Conservation (phyloP, 148 eudicot genomes). For the Gaultheria prostrata region DNA sequence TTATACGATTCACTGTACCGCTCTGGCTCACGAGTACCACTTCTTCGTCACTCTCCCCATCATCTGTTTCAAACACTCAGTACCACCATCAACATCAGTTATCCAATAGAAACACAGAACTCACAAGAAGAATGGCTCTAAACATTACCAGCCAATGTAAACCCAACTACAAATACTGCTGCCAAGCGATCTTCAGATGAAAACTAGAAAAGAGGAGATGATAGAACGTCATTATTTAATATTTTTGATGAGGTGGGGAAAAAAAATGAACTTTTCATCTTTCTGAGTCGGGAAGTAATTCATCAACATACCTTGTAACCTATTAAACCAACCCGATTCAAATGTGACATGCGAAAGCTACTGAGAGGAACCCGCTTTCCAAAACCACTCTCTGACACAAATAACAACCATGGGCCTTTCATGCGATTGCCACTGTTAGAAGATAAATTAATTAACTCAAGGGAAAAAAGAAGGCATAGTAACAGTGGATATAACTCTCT, state of each 20-base stretch:
- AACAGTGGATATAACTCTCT: neutral
- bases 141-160: slow-evolving; percentile 67
- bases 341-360: slow-evolving; percentile 59
- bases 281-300: neutral
- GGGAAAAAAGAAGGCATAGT: neutral
- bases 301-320: slow-evolving; percentile 74
- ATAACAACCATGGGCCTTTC: slow-evolving; percentile 85
- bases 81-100: neutral
- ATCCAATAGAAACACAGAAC: neutral
- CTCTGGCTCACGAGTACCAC: slow-evolving; percentile 92
- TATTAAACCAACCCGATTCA: slow-evolving; percentile 78
- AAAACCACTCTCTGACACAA: slow-evolving; percentile 82
- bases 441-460: slow-evolving; percentile 9
- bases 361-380: slow-evolving; percentile 96
- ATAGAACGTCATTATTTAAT: neutral
- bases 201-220: slow-evolving; percentile 41
- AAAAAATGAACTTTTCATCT: neutral
- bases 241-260: neutral
- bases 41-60: slow-evolving; percentile 97
- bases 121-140: neutral
- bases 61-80: slow-evolving; percentile 48
- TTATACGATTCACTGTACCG: slow-evolving; percentile 88
- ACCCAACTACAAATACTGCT: slow-evolving; percentile 92
- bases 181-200: slow-evolving; percentile 84
- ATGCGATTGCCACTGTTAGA: slow-evolving; percentile 43